phyloP scores from a whole-genome alignment of 441 rosid species.

The Erodium moschatum region DNA sequence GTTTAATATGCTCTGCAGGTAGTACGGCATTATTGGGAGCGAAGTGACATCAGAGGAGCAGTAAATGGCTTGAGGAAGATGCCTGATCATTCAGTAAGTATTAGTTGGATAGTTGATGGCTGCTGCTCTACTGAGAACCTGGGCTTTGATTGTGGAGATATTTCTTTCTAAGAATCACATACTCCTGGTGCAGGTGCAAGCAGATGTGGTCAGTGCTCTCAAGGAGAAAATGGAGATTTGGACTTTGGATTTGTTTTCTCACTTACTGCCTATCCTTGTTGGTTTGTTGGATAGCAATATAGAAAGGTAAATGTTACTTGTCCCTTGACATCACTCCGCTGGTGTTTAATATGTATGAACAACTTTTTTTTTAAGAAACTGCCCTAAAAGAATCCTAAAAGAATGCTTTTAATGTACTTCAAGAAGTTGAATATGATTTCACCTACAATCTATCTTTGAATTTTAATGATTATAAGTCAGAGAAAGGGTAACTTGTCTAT shows the following conservation, averaged over 20 bases:
- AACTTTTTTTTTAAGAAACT: too few species aligned
- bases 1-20: conserved; percentile 38
- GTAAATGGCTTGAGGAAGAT: conserved; percentile 60
- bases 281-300: conserved; percentile 76
- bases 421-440: not conserved
- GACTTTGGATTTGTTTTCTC: conserved; percentile 68
- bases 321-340: too few species aligned
- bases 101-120: conserved; percentile 21
- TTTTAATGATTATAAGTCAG: not conserved
- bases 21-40: conserved; percentile 73
- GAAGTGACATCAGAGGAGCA: conserved; percentile 69
- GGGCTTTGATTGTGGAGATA: conserved; percentile 15
- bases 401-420: not conserved
- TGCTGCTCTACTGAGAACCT: conserved; percentile 15
- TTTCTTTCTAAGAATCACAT: conserved; percentile 21
- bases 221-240: conserved; percentile 70
- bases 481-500: not conserved
- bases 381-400: too few species aligned
- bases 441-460: not conserved
- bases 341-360: too few species aligned
- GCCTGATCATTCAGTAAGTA: conserved; percentile 90
- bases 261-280: conserved; percentile 77
- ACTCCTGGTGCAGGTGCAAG: conserved; percentile 61
- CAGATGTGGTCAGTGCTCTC: conserved; percentile 68
- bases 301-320: conserved; percentile 52